phyloP scores from a whole-genome alignment of 176 grass and related monocot genomes.

The Thinopyrum elongatum region DNA sequence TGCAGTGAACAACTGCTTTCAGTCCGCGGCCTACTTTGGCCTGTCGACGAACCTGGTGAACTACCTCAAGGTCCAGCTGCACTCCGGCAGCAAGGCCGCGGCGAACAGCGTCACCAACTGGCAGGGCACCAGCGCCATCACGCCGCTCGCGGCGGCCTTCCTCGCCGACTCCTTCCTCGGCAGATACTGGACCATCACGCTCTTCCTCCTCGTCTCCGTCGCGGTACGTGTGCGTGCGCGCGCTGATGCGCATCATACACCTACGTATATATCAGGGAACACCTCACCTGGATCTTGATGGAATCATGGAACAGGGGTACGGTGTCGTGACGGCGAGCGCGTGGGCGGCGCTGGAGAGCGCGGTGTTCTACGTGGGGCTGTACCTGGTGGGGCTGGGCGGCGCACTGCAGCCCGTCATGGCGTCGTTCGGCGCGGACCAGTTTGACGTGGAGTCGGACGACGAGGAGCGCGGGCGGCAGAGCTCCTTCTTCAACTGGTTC shows the following conservation, averaged over 20 bases:
- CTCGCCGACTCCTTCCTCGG: constrained; percentile 52
- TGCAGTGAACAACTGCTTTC: constrained; percentile 31
- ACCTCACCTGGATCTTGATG: too few species aligned
- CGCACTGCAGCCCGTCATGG: constrained; percentile 27
- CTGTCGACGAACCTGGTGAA: constrained; percentile 56
- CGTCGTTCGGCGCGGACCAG: constrained; percentile 48
- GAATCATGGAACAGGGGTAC: not conserved
- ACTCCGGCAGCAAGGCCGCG: constrained; percentile 40
- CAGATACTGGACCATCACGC: constrained; percentile 41
- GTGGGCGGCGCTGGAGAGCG: not conserved
- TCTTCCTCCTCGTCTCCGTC: constrained; percentile 32
- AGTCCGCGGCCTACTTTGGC: constrained; percentile 24
- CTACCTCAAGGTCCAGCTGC: constrained; percentile 37
- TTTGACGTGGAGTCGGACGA: constrained; percentile 26
- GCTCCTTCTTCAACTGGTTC: constrained; percentile 67
- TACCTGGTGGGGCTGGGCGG: constrained; percentile 41
- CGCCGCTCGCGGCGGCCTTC: constrained; percentile 42
- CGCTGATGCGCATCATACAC: too few species aligned
- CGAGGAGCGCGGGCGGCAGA: constrained; percentile 10
- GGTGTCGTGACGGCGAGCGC: constrained; percentile 28
- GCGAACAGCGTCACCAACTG: constrained; percentile 51
- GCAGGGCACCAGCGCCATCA: constrained; percentile 30
- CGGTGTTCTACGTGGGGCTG: constrained; percentile 38
- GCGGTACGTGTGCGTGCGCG: too few species aligned
- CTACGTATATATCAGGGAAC: too few species aligned